Base-by-base conservation (phyloP, 169 alveolate species). In the Cryptosporidium viatorum region DNA sequence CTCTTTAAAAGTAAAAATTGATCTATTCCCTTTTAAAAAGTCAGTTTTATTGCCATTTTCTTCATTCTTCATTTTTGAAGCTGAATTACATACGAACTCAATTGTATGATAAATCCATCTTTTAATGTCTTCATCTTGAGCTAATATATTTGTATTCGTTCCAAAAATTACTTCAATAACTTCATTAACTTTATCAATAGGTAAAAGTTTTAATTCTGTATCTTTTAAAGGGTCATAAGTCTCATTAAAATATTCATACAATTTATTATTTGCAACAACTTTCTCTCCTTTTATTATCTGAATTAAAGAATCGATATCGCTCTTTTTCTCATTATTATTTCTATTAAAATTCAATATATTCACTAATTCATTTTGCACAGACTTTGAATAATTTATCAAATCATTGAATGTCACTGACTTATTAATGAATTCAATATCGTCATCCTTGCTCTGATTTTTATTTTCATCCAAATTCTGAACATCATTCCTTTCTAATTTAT, bases 71-170 rank as follows among this genome's bases (percentile, higher is more conserved):
- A 33, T 18, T 16, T 18, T 33, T 26, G 67, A 37, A 55, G 2
- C 16, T 14, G 39, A 12, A 21, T 55, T 14, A 45, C 14, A 59
- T 18, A 5, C 3, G 21, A 80, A 65, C 50, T 80, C 74, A 43
- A 80, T 26, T 14, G 73, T 43, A 31, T 80, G 89, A 62, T 45
- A 10, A 3, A 62, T 45, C 89, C 89, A 80, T 37, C 89, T 80
- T 33, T 26, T 23, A 29, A 80, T 62, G 70, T 80, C 89, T 16
- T 65, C 75, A 31, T 59, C 59, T 23, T 80, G 89, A 41, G 75
- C 60, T 10, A 80, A 33, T 14, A 50, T 3, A 21, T 29, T 58
- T 3, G 23, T 60, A 6, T 35, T 33, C 2, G 31, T 26, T 0
- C 89, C 89, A 60, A 80, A 80, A 37, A 80, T 26, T 6, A 48